Base-by-base conservation (phyloP, 2,329 filamentous ascomycete species). In the Trichoderma aggressivum region DNA sequence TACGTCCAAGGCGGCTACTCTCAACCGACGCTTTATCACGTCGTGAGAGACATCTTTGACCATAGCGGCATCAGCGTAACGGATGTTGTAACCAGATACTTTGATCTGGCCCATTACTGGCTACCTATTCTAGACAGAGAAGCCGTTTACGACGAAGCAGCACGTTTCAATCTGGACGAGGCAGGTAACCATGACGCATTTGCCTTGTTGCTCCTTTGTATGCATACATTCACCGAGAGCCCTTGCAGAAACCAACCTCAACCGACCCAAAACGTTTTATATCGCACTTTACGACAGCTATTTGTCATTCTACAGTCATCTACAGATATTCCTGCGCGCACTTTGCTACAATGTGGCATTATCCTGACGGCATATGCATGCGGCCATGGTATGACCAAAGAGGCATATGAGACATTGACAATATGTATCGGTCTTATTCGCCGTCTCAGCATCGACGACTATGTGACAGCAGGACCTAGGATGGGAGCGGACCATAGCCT, bases 341-440 rank as follows among this genome's bases (percentile, higher is more conserved):
- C 18, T 24, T 43, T 66, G 50, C 53, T 66, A n/a, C 63, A 66
- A 58, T 56, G 32, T 24, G 63, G 63, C 5, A 66, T 66, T 11
- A 66, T 66, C 10, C 21, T 66, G 7, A 58, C 63, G 18, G 43
- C 53, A 24, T 66, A 66, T 36, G 63, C 50, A 10, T 66, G 63
- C 3, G 63, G 63, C 11, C 63, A 66, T 32, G 63, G 63, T 12
- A n/a, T 66, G 50, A 30, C 32, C 53, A 30, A n/a, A 43, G 63
- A 58, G 34, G 63, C 63, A 2, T 66, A 66, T 24, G 63, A 66
- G 32, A 58, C 50, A 28, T 43, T 66, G 32, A 66, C 63, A 11
- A 58, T 58, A 21, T 66, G 63, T 7, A 66, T 66, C 34, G 63
- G 50, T 8, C 50, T 66, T 24, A 58, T 66, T 30, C 63, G 63